These are phyloP conservation scores for Nicotiana rustica DNA, from an alignment of 305 asterid genomes.

Conservation along the genomic window DNA sequence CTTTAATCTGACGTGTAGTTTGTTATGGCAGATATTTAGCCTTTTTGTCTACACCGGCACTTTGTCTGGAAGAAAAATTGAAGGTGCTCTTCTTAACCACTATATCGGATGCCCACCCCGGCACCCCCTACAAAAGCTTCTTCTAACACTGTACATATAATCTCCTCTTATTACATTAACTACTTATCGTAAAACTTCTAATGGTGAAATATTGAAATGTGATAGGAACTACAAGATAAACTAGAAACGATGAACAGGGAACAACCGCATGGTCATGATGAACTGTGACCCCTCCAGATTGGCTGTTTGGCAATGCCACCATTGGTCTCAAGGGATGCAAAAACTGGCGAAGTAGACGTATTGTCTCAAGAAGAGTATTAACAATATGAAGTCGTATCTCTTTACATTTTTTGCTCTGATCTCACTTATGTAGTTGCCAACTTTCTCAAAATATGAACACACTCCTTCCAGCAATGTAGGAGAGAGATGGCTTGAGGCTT, in stretches of 20 bases:
- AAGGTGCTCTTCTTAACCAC: constrained; percentile 52
- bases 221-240: constrained; percentile 78
- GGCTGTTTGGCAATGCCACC: neutral
- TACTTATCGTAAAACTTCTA: neutral
- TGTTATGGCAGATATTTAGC: constrained; percentile 72
- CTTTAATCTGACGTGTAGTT: constrained; percentile 37
- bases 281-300: constrained; percentile 57
- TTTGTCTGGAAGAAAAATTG: constrained; percentile 75
- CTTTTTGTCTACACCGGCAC: constrained; percentile 80
- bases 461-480: neutral
- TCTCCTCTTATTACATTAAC: neutral
- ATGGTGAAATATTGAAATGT: constrained; percentile 28
- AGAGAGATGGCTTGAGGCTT: constrained; percentile 10
- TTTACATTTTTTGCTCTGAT: neutral
- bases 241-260: constrained; percentile 64
- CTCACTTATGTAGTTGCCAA: constrained; percentile 21
- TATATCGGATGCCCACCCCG: neutral
- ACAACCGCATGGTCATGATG: constrained; percentile 74
- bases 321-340: neutral
- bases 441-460: neutral
- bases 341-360: neutral
- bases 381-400: neutral
- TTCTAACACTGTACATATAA: neutral
- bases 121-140: neutral
- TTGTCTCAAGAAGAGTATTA: constrained; percentile 23